Base-by-base conservation (phyloP, 106 monocot species). In the Allium sativum region DNA sequence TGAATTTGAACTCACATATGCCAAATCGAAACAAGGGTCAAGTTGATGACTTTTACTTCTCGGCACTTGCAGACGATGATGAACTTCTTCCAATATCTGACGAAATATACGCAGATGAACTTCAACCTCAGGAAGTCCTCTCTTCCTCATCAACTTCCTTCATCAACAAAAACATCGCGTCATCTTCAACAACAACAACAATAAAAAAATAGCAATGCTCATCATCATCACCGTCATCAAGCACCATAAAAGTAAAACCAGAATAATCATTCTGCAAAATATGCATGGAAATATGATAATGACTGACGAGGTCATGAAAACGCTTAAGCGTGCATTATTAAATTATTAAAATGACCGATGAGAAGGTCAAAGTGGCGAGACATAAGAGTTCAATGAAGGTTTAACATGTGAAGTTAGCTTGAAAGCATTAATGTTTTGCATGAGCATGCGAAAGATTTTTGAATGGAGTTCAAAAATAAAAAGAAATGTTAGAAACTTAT, bases 101-200 rank as follows among this genome's bases (percentile, higher is more conserved):
- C 61, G 80, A 81, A 52, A 81, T 53, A 21, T 81, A 81, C 40
- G 85, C 85, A 0, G 45, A 10, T 9, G 68, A 68, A 43, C 67
- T 85, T 54, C 85, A 81, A 64, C 68, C 81, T 41, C 84, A 85
- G 56, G 80, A 85, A 62, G 80, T 85, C 41, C 80, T 85, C 61
- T 1, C 72, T 4, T 74, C 74, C 12, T 63, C 60, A 44, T 3
- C 59, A 19, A 3, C 55, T 43, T 41, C 54, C 48, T 18, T 50
- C 43, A 10, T n/a, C 44, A 44, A 60, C 8, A n/a, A 18, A n/a
- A 43, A 60, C 44, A 44, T 42, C n/a, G 8, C 18, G 2, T 18
- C 44, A 0, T 6, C 18, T 11, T 15, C 48, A 3, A 62, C 20
- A 3, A 21, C 22, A 0, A 21, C 45, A 62, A 16, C 18, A 21